Percentiles rank a stretch among this genome's conserved stretches.
Evolutionary conservation across 495 filamentous ascomycete genomes (phyloP).

Genomic region (Annulohypoxylon moriforme): DNA sequence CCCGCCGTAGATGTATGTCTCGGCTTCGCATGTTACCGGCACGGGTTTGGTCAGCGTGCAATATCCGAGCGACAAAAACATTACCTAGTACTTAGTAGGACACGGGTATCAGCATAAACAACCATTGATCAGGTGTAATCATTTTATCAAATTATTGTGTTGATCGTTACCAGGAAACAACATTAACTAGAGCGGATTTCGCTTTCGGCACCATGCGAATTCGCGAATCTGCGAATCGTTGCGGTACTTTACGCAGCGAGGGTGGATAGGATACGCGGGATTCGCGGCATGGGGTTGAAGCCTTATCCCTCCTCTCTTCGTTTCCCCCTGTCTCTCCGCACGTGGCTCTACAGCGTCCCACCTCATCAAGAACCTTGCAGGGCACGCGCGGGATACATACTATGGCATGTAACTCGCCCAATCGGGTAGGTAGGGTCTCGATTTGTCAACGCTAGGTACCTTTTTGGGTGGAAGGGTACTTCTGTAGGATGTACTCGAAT

Average conservation of each 20-base stretch:
- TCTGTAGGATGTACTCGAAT: neutral
- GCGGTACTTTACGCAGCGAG: conserved; percentile 2
- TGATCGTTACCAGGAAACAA: conserved; percentile 2
- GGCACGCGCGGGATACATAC: conserved; percentile 32
- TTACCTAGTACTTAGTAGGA: too few species aligned
- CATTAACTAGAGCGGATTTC: conserved; percentile 10
- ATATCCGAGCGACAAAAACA: neutral
- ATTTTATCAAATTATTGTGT: conserved; percentile 1
- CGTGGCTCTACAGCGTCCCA: conserved; percentile 30
- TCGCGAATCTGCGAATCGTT: neutral
- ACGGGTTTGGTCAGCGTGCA: neutral
- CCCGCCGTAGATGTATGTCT: conserved; percentile 9
- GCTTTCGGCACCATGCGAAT: conserved; percentile 13
- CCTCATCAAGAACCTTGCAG: conserved; percentile 25
- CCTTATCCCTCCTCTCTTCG: neutral
- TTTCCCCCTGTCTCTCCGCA: conserved; percentile 31
- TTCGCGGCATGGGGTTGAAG: conserved; percentile 28
- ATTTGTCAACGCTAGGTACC: conserved; percentile 27
- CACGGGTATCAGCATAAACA: conserved; percentile 4
- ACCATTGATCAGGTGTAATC: neutral
- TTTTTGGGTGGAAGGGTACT: conserved; percentile 5
- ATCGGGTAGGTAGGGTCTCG: conserved; percentile 28
- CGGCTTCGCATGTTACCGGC: neutral
- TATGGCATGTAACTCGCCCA: conserved; percentile 22
- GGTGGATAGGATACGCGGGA: conserved; percentile 26